These are phyloP conservation scores for Aspergillus glaucus DNA, from an alignment of 2,329 filamentous ascomycete species.

Conservation along the genomic window DNA sequence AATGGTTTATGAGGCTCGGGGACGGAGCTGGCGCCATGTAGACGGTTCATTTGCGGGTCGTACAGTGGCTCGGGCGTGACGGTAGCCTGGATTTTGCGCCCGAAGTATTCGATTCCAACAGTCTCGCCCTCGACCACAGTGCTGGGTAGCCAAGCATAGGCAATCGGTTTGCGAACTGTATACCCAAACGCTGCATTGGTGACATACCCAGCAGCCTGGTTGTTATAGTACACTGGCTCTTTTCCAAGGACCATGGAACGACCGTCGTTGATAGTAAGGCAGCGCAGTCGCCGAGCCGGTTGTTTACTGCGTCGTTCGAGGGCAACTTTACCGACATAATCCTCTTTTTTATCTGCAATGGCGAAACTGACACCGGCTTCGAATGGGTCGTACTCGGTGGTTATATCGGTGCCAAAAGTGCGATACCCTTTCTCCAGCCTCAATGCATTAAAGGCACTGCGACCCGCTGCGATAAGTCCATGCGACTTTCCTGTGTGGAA, in stretches of 20 bases:
- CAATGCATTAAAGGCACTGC: constrained; percentile 53
- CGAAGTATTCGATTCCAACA: constrained; percentile 60
- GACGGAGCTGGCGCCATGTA: constrained; percentile 14
- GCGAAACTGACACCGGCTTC: constrained; percentile 52
- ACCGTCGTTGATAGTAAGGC: constrained; percentile 52
- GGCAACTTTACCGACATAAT: constrained; percentile 49
- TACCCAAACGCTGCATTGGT: constrained; percentile 58
- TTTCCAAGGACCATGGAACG: constrained; percentile 55
- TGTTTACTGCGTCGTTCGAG: constrained; percentile 39
- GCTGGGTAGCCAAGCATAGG: constrained; percentile 53
- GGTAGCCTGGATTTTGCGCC: constrained; percentile 48
- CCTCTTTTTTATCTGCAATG: constrained; percentile 29
- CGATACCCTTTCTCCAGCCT: constrained; percentile 56
- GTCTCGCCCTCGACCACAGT: constrained; percentile 41
- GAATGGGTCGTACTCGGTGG: constrained; percentile 54
- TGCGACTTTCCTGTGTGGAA: constrained; percentile 50
- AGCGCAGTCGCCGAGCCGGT: constrained; percentile 36
- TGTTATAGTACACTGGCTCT: constrained; percentile 52
- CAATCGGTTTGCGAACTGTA: constrained; percentile 53
- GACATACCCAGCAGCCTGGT: constrained; percentile 49
- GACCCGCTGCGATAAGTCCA: constrained; percentile 54
- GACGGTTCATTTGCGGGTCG: constrained; percentile 36
- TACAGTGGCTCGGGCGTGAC: constrained; percentile 47
- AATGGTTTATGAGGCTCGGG: background rate
- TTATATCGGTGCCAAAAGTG: constrained; percentile 54